Evolutionary conservation across 2,329 filamentous ascomycete genomes (phyloP).

Genomic region (Peltaster fructicola): DNA sequence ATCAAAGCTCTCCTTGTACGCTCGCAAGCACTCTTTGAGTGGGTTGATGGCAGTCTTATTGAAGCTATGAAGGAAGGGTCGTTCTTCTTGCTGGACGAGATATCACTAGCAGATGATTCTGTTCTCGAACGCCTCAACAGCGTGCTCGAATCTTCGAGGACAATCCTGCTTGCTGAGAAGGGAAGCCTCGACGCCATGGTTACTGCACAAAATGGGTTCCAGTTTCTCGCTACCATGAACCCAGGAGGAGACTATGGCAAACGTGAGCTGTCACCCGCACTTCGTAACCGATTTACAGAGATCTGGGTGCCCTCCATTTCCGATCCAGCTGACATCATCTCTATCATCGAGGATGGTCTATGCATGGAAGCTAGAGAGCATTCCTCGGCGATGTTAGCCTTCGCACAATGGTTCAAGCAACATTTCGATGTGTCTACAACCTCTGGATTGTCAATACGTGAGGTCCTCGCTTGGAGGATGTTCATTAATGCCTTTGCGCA

Average conservation of each 20-base stretch:
- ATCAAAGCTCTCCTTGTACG: constrained; percentile 39
- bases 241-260: constrained; percentile 97
- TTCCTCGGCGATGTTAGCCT: constrained; percentile 57
- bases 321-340: constrained; percentile 66
- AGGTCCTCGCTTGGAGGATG: constrained; percentile 81
- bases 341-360: constrained; percentile 71
- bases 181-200: constrained; percentile 70
- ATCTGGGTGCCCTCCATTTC: constrained; percentile 92
- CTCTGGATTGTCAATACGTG: constrained; percentile 73
- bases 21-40: constrained; percentile 80
- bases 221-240: constrained; percentile 98
- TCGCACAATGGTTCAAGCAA: constrained; percentile 82
- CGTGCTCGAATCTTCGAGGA: constrained; percentile 75
- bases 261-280: constrained; percentile 82
- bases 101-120: constrained; percentile 92
- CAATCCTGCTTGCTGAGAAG: constrained; percentile 82
- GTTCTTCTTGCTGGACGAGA: constrained; percentile 91
- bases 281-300: constrained; percentile 93
- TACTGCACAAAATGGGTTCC: constrained; percentile 59
- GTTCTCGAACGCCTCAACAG: constrained; percentile 93
- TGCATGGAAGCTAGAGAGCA: constrained; percentile 35
- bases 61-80: constrained; percentile 81
- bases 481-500: constrained; percentile 50
- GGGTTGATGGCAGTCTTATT: constrained; percentile 85
- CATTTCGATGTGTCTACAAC: constrained; percentile 58